Evolutionary conservation across 148 eudicot genomes (phyloP), one percentile per base, ranked within the genome.

Genomic region (Beta vulgaris): DNA sequence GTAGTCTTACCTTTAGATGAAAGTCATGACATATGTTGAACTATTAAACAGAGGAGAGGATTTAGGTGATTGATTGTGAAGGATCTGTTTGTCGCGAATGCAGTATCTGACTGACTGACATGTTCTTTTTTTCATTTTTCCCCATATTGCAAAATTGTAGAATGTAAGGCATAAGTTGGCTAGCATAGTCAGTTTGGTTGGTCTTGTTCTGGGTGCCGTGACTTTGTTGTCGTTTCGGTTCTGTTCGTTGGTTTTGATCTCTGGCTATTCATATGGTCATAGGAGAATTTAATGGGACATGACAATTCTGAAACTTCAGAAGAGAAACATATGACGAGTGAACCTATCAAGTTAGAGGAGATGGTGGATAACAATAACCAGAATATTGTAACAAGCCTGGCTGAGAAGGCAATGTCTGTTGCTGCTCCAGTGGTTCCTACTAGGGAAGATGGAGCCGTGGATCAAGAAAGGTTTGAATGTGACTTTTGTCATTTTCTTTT

Each of bases 371-470:
- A 77, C 57, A 90, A 80, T 62, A 70, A 68, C 43, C 82, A 86
- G 70, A 86, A 77, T 71, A 63, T 91, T 54, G 93, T 92, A 42
- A 75, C 97, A 69, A 92, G 90, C 84, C 82, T 95, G 61, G 94
- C 99, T 66, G 98, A 90, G 81, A 95, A 92, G 85, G 99, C 99
- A 75, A 88, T 92, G 96, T 87, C 92, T 62, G 97, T 95, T 72
- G 99, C 99, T 80, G 85, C 88, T 84, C 99, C 99, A 15, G 91
- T 95, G 79, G 92, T 95, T 70, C 99, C 99, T 39, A 86, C 82
- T 21, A 95, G 87, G 79, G 89, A 85, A 85, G 94, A 79, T 84
- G 98, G 98, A 5, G 89, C 74, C 83, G 86, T 95, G 77, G 99
- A 95, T 81, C 98, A 95, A 32, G 98, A 91, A 37, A 95, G 93